Base-by-base conservation (phyloP, 306 rosid species). In the Crotalaria pallida region DNA sequence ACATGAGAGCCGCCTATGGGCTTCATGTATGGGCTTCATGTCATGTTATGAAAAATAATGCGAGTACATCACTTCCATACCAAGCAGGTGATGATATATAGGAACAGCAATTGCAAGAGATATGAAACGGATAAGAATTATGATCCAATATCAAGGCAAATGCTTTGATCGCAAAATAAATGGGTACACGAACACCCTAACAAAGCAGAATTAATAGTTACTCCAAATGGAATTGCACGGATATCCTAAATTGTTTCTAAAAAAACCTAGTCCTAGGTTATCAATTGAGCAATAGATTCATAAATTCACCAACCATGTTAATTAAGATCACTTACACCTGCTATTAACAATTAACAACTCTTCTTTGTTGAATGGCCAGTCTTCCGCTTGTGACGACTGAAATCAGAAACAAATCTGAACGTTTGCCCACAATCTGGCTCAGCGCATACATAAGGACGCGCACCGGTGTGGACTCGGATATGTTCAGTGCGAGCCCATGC, bases 401-500 rank as follows among this genome's bases (percentile, higher is more conserved):
- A 95, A 83, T 95, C 96, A 7, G 99, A 95, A 58, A 95, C 99
- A 69, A 95, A 95, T 71, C 96, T 82, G 88, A 95, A 95, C 36
- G 97, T 95, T 84, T 95, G 99, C 22, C 87, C 97, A 66, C 97
- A 91, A 9, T 84, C 96, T 19, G 90, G 86, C 78, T 95, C 96
- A 12, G 83, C 89, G 44, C 99, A 95, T 9, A 85, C 87, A 64
- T 95, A 95, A 38, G 99, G 99, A 11, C 96, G 96, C 10, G 88
- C 96, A 33, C 97, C 99, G 0, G 97, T 95, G 79, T 95, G 99
- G 69, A 95, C 99, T 72, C 99, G 84, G 57, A 95, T 89, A 84
- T 95, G 99, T 63, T 95, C 99, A 0, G 99, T 95, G 34, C 96
- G 96, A 47, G 99, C 97, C 99, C 99, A 91, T 33, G 99, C 92